Evolutionary conservation across 2,329 filamentous ascomycete species (phyloP), one percentile per base, ranked within the genome.

Genomic region (Fusarium ramigenum): DNA sequence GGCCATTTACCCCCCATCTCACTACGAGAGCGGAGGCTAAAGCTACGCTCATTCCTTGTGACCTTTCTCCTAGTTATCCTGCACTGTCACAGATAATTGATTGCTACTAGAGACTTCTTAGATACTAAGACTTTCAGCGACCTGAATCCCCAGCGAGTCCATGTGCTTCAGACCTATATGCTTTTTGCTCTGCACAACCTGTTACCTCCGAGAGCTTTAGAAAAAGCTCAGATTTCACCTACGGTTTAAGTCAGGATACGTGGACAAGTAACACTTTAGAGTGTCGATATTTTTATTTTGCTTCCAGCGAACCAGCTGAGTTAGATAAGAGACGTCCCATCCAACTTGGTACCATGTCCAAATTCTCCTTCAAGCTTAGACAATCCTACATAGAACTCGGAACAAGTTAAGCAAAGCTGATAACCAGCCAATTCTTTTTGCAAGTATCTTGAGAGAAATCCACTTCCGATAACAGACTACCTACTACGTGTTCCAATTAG

Each of bases 321-420:
- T 9, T 16, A 12, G 9, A 19, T 25, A 11, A 12, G 10, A 44
- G 0, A 12, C 2, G 16, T 19, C 4, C 4, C 8, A 9, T 1
- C 12, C 5, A 3, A 14, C 6, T 28, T 10, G 21, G 9, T 10
- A 15, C 9, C 9, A 5, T 21, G 0, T 19, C 16, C 10, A 18
- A 14, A 10, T 21, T 30, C 9, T 21, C 19, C 1, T 30, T 47
- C 8, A 21, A n/a, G 9, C 10, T 18, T 32, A 1, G 21, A 18
- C 18, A 7, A 12, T 32, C 5, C 18, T 32, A 3, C 5, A 4
- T 6, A 8, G 5, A 23, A 23, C 21, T 36, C 21, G 8, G 14
- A 15, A 30, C 9, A 16, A 9, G 9, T 16, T 7, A 6, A 21
- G 19, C 2, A 28, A 21, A 14, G 6, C 14, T 47, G 0, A 21